A percentile compares a stretch with the other conserved stretches of the same genome.
These are phyloP conservation scores for Hordeum marinum DNA, from an alignment of 176 grass and related monocot genomes.

Conservation along the genomic window DNA sequence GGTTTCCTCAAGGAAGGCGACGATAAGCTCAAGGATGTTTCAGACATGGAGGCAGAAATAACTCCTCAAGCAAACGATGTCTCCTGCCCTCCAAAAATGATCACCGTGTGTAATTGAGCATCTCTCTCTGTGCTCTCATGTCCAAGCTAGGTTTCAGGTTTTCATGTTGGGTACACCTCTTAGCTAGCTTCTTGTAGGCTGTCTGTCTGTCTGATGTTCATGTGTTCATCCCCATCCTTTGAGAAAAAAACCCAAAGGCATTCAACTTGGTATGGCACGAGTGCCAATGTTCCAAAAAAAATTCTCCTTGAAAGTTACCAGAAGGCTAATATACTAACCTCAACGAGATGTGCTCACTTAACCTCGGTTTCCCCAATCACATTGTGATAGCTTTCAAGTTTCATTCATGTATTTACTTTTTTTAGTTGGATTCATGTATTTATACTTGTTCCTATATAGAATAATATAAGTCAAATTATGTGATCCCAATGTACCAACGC, in stretches of 20 bases:
- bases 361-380: constrained; percentile 26
- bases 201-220: background rate
- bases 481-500: background rate
- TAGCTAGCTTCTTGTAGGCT: constrained; percentile 19
- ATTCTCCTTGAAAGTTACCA: background rate
- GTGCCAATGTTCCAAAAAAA: background rate
- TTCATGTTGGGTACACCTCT: constrained; percentile 12
- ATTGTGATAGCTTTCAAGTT: constrained; percentile 9
- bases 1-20: constrained; percentile 19
- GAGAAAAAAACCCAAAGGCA: constrained; percentile 5
- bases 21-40: constrained; percentile 16
- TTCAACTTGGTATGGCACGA: constrained; percentile 19
- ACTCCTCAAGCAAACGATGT: constrained; percentile 11
- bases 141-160: constrained; percentile 25
- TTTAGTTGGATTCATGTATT: too few relatives aligned
- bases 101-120: constrained; percentile 45
- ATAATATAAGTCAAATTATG: background rate
- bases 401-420: constrained; percentile 8
- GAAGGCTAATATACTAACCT: constrained; percentile 17
- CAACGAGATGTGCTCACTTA: constrained; percentile 14
- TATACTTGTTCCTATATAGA: background rate
- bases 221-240: background rate
- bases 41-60: constrained; percentile 18
- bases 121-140: background rate
- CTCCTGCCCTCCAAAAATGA: constrained; percentile 32